Conservation (phyloP, 1,284 basidiomycete species). For the Meira nashicola region DNA sequence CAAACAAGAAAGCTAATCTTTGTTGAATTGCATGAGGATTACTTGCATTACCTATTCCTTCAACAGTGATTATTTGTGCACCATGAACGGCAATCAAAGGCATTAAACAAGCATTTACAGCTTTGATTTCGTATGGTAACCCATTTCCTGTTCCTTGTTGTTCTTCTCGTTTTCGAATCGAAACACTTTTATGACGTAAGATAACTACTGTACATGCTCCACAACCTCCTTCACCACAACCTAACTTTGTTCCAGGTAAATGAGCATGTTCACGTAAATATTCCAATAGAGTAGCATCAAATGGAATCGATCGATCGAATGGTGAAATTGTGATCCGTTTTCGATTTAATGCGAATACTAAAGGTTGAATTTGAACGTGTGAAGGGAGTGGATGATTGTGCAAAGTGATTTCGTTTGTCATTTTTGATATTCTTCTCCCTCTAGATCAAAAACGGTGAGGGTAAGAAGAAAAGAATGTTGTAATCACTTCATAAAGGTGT, state of each 20-base stretch:
- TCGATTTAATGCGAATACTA: slow-evolving; percentile 38
- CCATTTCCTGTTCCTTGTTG: slow-evolving; percentile 13
- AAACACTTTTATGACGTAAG: background rate
- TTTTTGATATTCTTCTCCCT: background rate
- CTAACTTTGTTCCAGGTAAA: slow-evolving; percentile 53
- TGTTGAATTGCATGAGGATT: slow-evolving; percentile 54
- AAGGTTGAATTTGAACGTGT: background rate
- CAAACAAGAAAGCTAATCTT: slow-evolving; percentile 50
- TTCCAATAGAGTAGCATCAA: slow-evolving; percentile 49
- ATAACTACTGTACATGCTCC: slow-evolving; percentile 53
- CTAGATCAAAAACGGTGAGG: background rate
- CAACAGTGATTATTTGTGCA: slow-evolving; percentile 43
- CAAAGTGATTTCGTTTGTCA: background rate
- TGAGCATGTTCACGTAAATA: slow-evolving; percentile 50
- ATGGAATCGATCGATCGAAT: slow-evolving; percentile 31
- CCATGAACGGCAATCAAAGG: slow-evolving; percentile 51
- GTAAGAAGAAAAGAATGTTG: background rate
- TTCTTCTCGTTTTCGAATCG: background rate
- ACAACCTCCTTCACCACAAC: slow-evolving; percentile 54
- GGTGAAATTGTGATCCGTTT: slow-evolving; percentile 30
- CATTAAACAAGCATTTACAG: slow-evolving; percentile 54
- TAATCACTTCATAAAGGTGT: too few relatives aligned
- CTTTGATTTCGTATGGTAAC: slow-evolving; percentile 43
- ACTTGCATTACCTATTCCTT: slow-evolving; percentile 49
- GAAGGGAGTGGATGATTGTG: slow-evolving; percentile 7